Evolutionary conservation across 1,139 yeast species (phyloP), one percentile per base, ranked within the genome.

Genomic region (Geotrichum reessii): DNA sequence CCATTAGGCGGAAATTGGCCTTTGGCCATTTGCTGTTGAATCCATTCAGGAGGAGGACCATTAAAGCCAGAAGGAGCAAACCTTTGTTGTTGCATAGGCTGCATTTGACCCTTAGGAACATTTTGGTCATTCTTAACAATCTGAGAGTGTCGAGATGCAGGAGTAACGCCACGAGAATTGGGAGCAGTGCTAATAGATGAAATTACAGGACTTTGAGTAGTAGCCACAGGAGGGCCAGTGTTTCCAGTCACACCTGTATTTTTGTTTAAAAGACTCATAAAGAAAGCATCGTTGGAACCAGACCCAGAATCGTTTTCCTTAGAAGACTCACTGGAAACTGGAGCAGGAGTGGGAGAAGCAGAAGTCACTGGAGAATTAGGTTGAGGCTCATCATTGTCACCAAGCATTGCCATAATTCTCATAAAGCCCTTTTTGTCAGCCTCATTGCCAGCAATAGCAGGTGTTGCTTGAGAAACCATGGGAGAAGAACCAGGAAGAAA

Each of bases 371-470:
- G 21, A 8, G 47, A 49, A 12, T 53, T 49, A 33, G 62, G 54
- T 8, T 24, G 17, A 8, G 50, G 52, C 3, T 50, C 50, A 33
- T 59, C 53, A 2, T 48, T 49, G 50, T 61, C 64, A 7, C 71
- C 73, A 27, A 73, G 68, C 67, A 70, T 68, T 1, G 69, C 68
- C 71, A 71, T 67, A 33, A 71, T 70, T n/a, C 74, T 64, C 58
- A 64, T 65, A 60, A 69, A 70, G 19, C 74, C 75, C 50, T 66
- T 68, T 58, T 63, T 66, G 58, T 70, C 74, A n/a, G 65, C 67
- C 48, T 62, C 68, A 27, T 24, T 25, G 21, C 49, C 57, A 25
- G 40, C 19, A 19, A 22, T 17, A 27, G 14, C 49, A 21, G 52
- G 49, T 2, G 50, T 19, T 17, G 27, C 28, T 28, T n/a, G 40